phyloP scores from a whole-genome alignment of 306 rosid species.

The Canavalia ensiformis region DNA sequence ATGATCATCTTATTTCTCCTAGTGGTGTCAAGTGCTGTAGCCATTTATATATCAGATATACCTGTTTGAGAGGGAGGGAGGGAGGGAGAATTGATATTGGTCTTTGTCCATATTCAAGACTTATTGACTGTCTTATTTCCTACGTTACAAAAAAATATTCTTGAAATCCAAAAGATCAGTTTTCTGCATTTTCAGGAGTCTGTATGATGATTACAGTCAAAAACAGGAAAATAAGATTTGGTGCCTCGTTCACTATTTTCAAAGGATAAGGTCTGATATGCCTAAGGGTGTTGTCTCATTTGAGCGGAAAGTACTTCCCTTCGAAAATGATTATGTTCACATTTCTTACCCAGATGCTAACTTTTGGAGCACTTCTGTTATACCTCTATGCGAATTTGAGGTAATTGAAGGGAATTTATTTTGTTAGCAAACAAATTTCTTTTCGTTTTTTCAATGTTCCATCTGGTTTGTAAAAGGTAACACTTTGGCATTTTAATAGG shows the following conservation, averaged over 20 bases:
- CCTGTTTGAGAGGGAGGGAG: constrained; percentile 12
- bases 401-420: constrained; percentile 49
- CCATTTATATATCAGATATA: background rate
- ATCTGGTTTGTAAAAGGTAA: constrained; percentile 37
- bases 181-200: constrained; percentile 67
- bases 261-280: constrained; percentile 72
- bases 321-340: constrained; percentile 49
- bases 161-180: constrained; percentile 20
- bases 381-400: constrained; percentile 83
- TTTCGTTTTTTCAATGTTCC: background rate
- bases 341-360: constrained; percentile 67
- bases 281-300: constrained; percentile 81
- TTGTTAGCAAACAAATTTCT: constrained; percentile 2
- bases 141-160: background rate
- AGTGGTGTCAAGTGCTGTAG: constrained; percentile 27
- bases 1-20: constrained; percentile 33
- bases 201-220: constrained; percentile 62
- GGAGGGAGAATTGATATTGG: constrained; percentile 24
- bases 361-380: constrained; percentile 76
- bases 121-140: constrained; percentile 35
- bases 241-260: constrained; percentile 87
- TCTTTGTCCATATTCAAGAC: background rate
- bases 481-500: constrained; percentile 59
- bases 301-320: constrained; percentile 90
- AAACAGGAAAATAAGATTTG: constrained; percentile 83